Evolutionary conservation across 331 rosid genomes (phyloP).

Genomic region (Cucumis variabilis): DNA sequence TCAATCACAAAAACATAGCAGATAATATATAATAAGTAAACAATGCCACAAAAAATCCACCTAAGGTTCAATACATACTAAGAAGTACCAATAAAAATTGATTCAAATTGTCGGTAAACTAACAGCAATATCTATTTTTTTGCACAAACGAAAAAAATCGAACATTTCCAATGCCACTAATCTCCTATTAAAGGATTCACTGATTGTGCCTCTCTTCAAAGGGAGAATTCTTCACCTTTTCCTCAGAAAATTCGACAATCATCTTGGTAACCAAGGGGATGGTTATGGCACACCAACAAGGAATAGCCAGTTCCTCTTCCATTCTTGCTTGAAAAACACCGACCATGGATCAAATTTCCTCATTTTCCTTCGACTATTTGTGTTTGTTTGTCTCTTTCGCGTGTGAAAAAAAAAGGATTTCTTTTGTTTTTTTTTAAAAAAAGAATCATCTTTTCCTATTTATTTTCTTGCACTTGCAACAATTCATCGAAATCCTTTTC

Average conservation of each 20-base stretch:
- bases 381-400: neutral
- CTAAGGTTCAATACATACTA: no score
- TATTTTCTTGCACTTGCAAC: no score
- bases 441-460: no score
- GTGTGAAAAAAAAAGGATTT: neutral
- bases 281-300: slow-evolving; percentile 79
- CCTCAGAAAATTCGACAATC: slow-evolving; percentile 76
- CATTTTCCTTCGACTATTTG: slow-evolving; percentile 48
- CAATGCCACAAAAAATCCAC: no score
- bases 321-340: slow-evolving; percentile 87
- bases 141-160: no score
- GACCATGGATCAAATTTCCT: slow-evolving; percentile 91
- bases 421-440: no score
- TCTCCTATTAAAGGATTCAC: slow-evolving; percentile 30
- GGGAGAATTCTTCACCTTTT: slow-evolving; percentile 79
- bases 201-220: slow-evolving; percentile 77
- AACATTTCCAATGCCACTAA: no score
- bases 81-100: no score
- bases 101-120: no score
- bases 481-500: no score
- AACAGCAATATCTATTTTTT: no score
- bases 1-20: neutral
- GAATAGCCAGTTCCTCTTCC: slow-evolving; percentile 90
- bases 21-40: neutral
- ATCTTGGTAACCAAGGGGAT: slow-evolving; percentile 71